Conservation (phyloP, 2,329 filamentous ascomycete species). For the Monosporascus sp. region DNA sequence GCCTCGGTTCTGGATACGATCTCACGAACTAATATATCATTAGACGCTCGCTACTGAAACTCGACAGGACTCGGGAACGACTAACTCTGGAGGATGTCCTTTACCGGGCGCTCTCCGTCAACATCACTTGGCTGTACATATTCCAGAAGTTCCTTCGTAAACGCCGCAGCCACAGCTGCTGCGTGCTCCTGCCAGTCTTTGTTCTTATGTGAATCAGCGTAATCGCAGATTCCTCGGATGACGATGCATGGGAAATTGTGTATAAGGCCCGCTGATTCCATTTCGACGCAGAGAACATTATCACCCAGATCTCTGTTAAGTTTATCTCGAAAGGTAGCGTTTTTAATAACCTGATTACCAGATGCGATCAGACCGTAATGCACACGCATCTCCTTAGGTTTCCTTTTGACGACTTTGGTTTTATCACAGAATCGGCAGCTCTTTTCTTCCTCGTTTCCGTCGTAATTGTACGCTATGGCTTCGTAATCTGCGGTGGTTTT, state of each 20-base stretch:
- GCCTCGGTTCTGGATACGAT: not conserved
- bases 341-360: conserved; percentile 21
- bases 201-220: conserved; percentile 22
- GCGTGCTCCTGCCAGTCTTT: conserved; percentile 18
- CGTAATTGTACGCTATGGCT: not conserved
- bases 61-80: not conserved
- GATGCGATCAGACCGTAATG: conserved; percentile 23
- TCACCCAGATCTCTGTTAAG: conserved; percentile 5
- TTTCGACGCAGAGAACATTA: conserved; percentile 16
- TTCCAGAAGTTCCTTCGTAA: conserved; percentile 10
- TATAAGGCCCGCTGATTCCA: conserved; percentile 15
- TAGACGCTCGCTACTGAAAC: not conserved
- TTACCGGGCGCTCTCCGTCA: not conserved
- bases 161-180: conserved; percentile 13
- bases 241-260: conserved; percentile 20
- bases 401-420: conserved; percentile 8
- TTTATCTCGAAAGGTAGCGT: conserved; percentile 11
- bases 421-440: conserved; percentile 12
- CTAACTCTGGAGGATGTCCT: not conserved
- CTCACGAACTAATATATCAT: not conserved
- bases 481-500: not conserved
- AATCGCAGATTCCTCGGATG: conserved; percentile 22
- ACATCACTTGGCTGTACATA: not conserved
- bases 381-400: conserved; percentile 13
- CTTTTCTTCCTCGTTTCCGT: conserved; percentile 5